Evolutionary conservation across 257 asterid species (phyloP), one percentile per base, ranked within the genome.

Genomic region (Solanum commersonii): DNA sequence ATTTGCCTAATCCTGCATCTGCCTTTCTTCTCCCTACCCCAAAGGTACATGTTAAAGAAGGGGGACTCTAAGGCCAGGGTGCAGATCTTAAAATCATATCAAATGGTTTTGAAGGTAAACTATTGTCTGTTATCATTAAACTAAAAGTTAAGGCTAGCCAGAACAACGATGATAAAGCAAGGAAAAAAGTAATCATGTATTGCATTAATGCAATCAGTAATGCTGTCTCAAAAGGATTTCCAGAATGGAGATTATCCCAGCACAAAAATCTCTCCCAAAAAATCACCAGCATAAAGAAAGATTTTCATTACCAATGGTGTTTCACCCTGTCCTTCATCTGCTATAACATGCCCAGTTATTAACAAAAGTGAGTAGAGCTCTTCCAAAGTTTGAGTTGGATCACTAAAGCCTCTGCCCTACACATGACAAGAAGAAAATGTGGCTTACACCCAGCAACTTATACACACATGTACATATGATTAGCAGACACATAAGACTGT

Each of bases 241-340:
- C 85, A 31, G 71, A 49, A 86, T 23, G 35, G 72, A 82, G 76
- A 72, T 42, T 18, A 40, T n/a, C 83, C 63, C 70, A 84, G 70
- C 56, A 84, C 37, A 79, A 88, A 85, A 78, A 59, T 85, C 83
- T 20, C 35, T 81, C 38, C 56, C 46, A 65, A 84, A 70, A 88
- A 49, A 7, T 72, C 15, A 73, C 38, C 78, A 59, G 38, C 67
- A 72, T 73, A 40, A 84, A 68, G 82, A 73, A 73, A 7, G 84
- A 89, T 35, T 9, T 37, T 37, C 35, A 76, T 93, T 94, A 97
- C 99, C 98, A 93, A 84, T 22, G 99, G 99, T 85, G 96, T 96
- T 92, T 97, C 99, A 84, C 99, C 96, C 91, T 90, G 94, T 83
- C 96, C 98, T 92, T 97, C 99, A 91, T 97, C 99, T 63, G 99